These are phyloP conservation scores for Nemophila menziesii DNA, from an alignment of 257 asterid species.

Conservation along the genomic window DNA sequence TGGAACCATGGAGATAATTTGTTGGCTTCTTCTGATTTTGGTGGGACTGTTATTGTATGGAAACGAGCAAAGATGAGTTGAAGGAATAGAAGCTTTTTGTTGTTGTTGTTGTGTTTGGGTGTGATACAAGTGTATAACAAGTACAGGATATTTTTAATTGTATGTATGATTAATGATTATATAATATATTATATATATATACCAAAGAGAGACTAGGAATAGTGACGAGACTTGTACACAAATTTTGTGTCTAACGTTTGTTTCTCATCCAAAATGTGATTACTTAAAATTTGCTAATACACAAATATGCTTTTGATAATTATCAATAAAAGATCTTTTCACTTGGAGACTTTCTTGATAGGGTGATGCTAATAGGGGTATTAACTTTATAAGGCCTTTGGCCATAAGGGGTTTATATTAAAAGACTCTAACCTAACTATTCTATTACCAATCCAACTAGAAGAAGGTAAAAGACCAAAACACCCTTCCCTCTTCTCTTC, in stretches of 20 bases:
- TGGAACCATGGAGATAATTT: conserved; percentile 96
- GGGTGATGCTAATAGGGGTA: too few species aligned
- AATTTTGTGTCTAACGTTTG: not conserved
- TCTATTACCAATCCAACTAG: too few species aligned
- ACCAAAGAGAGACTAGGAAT: not conserved
- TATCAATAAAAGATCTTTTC: too few species aligned
- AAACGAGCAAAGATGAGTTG: conserved; percentile 63
- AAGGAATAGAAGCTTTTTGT: conserved; percentile 4
- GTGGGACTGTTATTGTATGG: conserved; percentile 97
- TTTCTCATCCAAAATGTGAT: not conserved
- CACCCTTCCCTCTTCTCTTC: too few species aligned
- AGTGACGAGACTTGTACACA: not conserved
- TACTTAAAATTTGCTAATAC: too few species aligned
- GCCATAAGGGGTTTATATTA: too few species aligned
- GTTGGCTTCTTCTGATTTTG: conserved; percentile 95
- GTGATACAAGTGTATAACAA: not conserved
- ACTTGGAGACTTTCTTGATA: too few species aligned
- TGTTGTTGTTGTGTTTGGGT: not conserved
- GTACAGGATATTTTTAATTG: not conserved
- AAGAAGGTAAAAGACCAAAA: too few species aligned
- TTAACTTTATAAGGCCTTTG: too few species aligned
- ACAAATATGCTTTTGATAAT: too few species aligned
- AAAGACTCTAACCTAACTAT: too few species aligned
- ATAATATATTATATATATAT: not conserved
- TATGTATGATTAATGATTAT: too few species aligned